phyloP scores from a whole-genome alignment of 345 rosid species.

The Camelina hispida region DNA sequence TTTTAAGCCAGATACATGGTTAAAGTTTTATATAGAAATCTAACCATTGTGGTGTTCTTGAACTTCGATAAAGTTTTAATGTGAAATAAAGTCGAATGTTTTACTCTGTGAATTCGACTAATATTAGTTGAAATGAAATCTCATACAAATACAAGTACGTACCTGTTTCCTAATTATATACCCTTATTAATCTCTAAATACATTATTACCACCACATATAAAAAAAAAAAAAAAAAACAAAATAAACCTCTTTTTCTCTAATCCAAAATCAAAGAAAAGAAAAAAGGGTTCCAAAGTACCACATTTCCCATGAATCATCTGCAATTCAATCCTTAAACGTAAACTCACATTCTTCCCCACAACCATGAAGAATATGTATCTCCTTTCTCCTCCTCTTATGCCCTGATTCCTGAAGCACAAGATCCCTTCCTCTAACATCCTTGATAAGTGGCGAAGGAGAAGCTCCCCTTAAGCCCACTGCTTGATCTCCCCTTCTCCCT shows the following conservation, averaged over 20 bases:
- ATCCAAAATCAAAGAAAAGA: conserved; percentile 32
- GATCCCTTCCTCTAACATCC: too few relatives aligned
- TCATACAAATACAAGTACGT: not conserved
- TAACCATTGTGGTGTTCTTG: too few relatives aligned
- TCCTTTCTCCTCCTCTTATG: too few relatives aligned
- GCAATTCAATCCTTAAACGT: conserved; percentile 18
- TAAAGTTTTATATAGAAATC: too few relatives aligned
- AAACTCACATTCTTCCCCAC: not conserved
- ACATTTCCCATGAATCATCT: conserved; percentile 25
- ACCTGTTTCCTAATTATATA: not conserved
- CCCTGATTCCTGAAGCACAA: too few relatives aligned
- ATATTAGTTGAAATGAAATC: not conserved
- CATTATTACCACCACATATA: conserved; percentile 28
- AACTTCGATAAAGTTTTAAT: too few relatives aligned
- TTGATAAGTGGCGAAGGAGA: too few relatives aligned
- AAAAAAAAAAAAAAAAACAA: not conserved
- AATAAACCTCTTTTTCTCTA: conserved; percentile 27
- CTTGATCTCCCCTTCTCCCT: too few relatives aligned
- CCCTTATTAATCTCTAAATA: conserved; percentile 18
- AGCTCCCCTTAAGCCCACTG: too few relatives aligned
- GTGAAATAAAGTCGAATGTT: too few relatives aligned
- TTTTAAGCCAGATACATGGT: conserved; percentile 3
- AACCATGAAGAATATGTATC: too few relatives aligned
- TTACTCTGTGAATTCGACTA: too few relatives aligned
- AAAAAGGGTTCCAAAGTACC: conserved; percentile 20